Conservation (phyloP, 495 filamentous ascomycete species). For the Neurospora terricola region DNA sequence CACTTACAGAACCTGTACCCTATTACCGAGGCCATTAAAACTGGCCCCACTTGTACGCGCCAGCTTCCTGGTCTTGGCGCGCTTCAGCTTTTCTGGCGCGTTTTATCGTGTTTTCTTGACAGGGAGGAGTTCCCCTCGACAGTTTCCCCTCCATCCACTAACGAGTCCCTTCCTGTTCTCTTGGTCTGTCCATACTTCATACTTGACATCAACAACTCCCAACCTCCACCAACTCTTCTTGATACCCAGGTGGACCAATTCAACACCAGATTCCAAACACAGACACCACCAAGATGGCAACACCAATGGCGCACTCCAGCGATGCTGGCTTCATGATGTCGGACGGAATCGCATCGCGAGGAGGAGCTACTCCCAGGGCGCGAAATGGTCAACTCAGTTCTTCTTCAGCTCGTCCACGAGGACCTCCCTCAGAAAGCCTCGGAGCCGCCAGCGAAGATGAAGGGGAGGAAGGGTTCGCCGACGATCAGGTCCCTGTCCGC, state of each 20-base stretch:
- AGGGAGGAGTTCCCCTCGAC: neutral
- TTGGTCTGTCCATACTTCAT: neutral
- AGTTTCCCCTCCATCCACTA: neutral
- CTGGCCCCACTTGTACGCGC: conserved; percentile 8
- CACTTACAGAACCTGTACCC: neutral
- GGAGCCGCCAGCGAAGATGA: conserved; percentile 55
- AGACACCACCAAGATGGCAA: conserved; percentile 19
- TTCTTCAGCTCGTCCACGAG: conserved; percentile 51
- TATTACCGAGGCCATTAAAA: conserved; percentile 14
- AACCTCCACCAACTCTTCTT: neutral
- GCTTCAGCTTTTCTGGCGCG: conserved; percentile 14
- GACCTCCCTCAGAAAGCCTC: conserved; percentile 55
- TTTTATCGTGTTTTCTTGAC: conserved; percentile 28
- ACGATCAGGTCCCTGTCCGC: conserved; percentile 45
- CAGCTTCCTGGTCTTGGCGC: conserved; percentile 3
- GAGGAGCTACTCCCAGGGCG: conserved; percentile 26
- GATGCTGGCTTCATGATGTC: conserved; percentile 35
- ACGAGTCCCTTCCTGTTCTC: neutral
- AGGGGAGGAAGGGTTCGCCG: conserved; percentile 43
- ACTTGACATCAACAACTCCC: neutral
- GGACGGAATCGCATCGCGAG: conserved; percentile 24
- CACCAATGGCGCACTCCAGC: conserved; percentile 31
- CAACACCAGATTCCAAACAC: conserved; percentile 2
- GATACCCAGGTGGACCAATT: neutral
- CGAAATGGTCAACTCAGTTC: conserved; percentile 27